phyloP scores from a whole-genome alignment of 2,329 filamentous ascomycete species.

The Hypoxylon sp. region DNA sequence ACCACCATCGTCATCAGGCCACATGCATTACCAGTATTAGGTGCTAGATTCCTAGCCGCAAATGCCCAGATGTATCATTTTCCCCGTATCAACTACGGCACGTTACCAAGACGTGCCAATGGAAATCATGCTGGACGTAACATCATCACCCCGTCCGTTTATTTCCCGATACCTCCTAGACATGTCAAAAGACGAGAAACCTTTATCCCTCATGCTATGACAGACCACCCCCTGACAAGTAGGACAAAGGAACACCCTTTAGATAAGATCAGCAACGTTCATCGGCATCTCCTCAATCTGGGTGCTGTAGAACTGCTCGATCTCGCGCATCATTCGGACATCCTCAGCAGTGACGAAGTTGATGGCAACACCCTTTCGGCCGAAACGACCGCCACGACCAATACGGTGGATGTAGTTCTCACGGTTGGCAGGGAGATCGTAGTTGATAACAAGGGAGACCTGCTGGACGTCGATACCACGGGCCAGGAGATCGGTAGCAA shows the following conservation, averaged over 20 bases:
- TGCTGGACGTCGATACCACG: conserved; percentile 99
- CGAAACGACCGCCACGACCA: conserved; percentile 99
- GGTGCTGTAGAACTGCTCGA: conserved; percentile 99
- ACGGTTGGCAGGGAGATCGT: conserved; percentile 97
- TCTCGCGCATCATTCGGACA: conserved; percentile 99
- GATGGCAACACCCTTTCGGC: conserved; percentile 99
- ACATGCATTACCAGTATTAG: conserved; percentile 52
- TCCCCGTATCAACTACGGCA: conserved; percentile 41
- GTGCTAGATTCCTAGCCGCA: conserved; percentile 53
- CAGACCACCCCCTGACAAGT: conserved; percentile 44
- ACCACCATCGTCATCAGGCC: conserved; percentile 50
- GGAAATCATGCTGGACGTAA: conserved; percentile 42
- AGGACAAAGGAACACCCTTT: conserved; percentile 56
- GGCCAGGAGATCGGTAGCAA: conserved; percentile 96
- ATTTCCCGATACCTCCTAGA: conserved; percentile 49
- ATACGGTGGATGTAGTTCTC: conserved; percentile 99
- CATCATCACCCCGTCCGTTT: conserved; percentile 49
- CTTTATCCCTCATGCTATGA: conserved; percentile 48
- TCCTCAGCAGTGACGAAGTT: conserved; percentile 99
- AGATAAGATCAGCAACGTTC: conserved; percentile 85
- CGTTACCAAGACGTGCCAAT: conserved; percentile 43
- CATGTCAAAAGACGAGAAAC: conserved; percentile 48
- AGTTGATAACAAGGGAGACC: conserved; percentile 99
- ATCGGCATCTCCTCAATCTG: conserved; percentile 99
- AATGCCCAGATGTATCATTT: conserved; percentile 55